Base-by-base conservation (phyloP, 805 yeast species). In the Suhomyces pyralidae region DNA sequence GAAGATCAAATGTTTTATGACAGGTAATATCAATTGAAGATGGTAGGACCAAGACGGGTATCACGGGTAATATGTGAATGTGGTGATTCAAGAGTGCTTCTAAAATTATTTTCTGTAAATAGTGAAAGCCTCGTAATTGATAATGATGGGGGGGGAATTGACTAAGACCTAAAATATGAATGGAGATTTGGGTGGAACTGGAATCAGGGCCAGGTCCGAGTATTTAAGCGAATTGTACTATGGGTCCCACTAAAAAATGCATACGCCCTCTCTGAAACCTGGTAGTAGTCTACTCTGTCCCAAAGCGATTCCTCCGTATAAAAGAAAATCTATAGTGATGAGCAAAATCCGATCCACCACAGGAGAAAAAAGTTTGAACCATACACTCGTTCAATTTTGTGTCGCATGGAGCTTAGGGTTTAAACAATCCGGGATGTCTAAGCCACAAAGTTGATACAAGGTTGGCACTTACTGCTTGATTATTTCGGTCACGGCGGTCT, bases 271-370 rank as follows among this genome's bases (percentile, higher is more conserved):
- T 17, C 17, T 38, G 22, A 38, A 15, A 38, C 42, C 42, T 38
- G 15, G 15, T 14, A 19, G 22, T 38, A 14, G 20, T 38, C n/a
- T 38, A 19, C 42, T 19, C 42, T 38, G 20, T 38, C 42, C 42
- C 42, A 19, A 19, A 38, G 24, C 42, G 42, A n/a, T 38, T 38
- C 42, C 42, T 38, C 24, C 42, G 42, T 19, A 17, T 38, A 19
- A 38, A 38, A 38, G 42, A 38, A 38, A 38, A 38, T 38, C 42
- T 38, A 38, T 38, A 36, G 50, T 40, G 50, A 47, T 46, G 49
- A 46, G 49, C 49, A 46, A 46, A 32, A 38, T 38, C 42, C 38
- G 49, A 46, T 46, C 43, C 30, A 46, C 32, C 12, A 22, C 38
- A 45, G 32, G 34, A 34, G 43, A 46, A 46, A 46, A 46, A 46